A percentile compares a stretch with the other conserved stretches of the same genome.
phyloP scores from a whole-genome alignment of 2,329 filamentous ascomycete species.

The Zasmidium cellare region DNA sequence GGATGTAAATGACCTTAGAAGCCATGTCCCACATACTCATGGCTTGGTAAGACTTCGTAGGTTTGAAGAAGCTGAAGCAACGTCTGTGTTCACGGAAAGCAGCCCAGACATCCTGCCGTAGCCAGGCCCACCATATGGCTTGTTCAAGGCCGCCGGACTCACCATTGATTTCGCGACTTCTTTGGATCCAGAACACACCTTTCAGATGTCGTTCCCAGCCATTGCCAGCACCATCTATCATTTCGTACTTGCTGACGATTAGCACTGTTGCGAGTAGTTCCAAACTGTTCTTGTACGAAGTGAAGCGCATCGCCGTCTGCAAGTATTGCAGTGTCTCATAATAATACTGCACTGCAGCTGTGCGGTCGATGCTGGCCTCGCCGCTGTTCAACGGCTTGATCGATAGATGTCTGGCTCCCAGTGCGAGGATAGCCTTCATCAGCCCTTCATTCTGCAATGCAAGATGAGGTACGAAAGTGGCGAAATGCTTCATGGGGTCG shows the following conservation, averaged over 20 bases:
- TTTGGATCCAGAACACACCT: slow-evolving; percentile 66
- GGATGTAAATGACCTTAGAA: slow-evolving; percentile 54
- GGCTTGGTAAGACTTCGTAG: slow-evolving; percentile 49
- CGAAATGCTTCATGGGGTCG: slow-evolving; percentile 44
- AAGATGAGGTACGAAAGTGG: slow-evolving; percentile 39
- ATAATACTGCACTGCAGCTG: slow-evolving; percentile 54
- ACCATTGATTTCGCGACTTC: slow-evolving; percentile 62
- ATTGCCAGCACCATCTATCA: slow-evolving; percentile 60
- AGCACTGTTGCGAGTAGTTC: slow-evolving; percentile 62
- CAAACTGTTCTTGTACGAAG: slow-evolving; percentile 57
- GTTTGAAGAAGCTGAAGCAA: slow-evolving; percentile 60
- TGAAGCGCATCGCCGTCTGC: slow-evolving; percentile 59
- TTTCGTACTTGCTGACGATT: slow-evolving; percentile 64
- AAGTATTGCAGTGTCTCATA: slow-evolving; percentile 64
- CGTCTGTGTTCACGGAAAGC: slow-evolving; percentile 60
- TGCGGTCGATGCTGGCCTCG: slow-evolving; percentile 31
- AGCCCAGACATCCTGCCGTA: slow-evolving; percentile 66
- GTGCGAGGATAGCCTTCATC: slow-evolving; percentile 58
- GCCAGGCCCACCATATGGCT: slow-evolving; percentile 66
- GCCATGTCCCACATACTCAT: slow-evolving; percentile 58
- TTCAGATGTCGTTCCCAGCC: slow-evolving; percentile 64
- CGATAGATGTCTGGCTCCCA: slow-evolving; percentile 55
- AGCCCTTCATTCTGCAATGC: slow-evolving; percentile 57
- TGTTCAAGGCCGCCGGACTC: slow-evolving; percentile 58
- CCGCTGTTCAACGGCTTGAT: slow-evolving; percentile 34